Conservation (phyloP, 179 eudicot species). For the Beta macrorhiza region DNA sequence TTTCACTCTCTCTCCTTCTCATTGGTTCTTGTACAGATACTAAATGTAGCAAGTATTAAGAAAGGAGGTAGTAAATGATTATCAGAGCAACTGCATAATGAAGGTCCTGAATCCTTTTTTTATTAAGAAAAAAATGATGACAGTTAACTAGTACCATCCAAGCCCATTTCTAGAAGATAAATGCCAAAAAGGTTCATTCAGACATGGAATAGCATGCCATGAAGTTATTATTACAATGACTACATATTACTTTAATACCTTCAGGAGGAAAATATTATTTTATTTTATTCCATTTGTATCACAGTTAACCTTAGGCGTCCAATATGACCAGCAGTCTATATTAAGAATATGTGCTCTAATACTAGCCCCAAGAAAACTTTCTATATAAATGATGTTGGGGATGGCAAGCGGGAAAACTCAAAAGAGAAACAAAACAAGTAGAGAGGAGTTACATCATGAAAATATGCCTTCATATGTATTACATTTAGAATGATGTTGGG, state of each 20-base stretch:
- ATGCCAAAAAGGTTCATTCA: background rate
- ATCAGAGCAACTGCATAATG: background rate
- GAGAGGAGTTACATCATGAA: background rate
- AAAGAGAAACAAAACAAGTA: conserved; percentile 1
- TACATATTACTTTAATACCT: background rate
- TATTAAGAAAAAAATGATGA: background rate
- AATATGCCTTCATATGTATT: background rate
- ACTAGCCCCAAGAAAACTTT: background rate
- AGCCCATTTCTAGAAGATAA: background rate
- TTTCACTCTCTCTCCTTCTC: too few species aligned
- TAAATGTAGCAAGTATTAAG: too few species aligned
- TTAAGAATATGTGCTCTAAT: background rate
- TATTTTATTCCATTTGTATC: background rate
- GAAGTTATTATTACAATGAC: background rate
- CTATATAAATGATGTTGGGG: background rate
- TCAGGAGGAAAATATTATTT: background rate
- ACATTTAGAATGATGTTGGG: background rate
- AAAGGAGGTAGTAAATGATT: too few species aligned
- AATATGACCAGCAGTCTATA: background rate
- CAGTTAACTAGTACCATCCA: background rate
- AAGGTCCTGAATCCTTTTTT: background rate
- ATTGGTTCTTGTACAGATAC: too few species aligned
- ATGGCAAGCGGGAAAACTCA: background rate
- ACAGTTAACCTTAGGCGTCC: background rate
- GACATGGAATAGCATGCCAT: background rate